phyloP scores from a whole-genome alignment of 2,329 filamentous ascomycete species.

The Aspergillus vadensis region DNA sequence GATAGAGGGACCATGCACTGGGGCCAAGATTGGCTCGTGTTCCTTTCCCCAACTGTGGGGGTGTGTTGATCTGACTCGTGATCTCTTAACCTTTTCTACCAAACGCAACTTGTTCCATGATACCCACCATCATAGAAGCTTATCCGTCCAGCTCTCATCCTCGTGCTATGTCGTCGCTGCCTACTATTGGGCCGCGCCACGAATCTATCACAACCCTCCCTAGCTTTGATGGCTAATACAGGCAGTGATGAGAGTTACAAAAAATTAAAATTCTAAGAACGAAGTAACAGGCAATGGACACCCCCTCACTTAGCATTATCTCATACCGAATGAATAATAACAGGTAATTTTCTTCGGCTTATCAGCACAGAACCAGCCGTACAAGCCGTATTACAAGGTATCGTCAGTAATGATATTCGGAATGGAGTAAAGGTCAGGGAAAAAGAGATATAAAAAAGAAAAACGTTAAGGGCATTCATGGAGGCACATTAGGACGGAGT shows the following conservation, averaged over 20 bases:
- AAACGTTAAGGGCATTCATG: background rate
- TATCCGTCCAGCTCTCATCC: no score
- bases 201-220: no score
- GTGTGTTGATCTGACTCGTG: background rate
- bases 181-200: no score
- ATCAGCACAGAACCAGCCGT: background rate
- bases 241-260: background rate
- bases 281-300: background rate
- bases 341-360: background rate
- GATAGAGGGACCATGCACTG: background rate
- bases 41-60: background rate
- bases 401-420: background rate
- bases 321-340: background rate
- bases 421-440: background rate
- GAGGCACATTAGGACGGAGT: background rate
- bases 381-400: background rate
- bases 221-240: background rate
- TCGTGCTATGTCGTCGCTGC: no score
- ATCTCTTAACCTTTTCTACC: background rate
- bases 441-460: background rate
- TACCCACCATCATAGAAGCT: no score
- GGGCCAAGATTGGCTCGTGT: background rate
- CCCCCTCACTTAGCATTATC: background rate
- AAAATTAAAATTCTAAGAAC: background rate
- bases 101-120: background rate